Percentiles rank a stretch among this genome's conserved stretches.
These are phyloP conservation scores for Leccinum subtestaceum DNA, from an alignment of 768 basidiomycete genomes.

Conservation along the genomic window DNA sequence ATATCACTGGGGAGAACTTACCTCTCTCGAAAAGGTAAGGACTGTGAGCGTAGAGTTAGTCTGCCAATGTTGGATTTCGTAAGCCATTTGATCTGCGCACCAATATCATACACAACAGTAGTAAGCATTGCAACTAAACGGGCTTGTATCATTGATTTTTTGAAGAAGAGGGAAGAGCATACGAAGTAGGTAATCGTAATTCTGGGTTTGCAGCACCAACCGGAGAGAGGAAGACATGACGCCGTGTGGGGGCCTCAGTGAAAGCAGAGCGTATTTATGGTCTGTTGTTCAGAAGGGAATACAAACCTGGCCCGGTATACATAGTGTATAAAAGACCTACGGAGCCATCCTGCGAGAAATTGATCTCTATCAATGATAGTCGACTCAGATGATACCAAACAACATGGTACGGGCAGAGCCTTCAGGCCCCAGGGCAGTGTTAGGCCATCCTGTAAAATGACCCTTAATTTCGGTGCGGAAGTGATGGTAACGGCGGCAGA, in stretches of 20 bases:
- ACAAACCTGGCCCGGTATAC: not conserved
- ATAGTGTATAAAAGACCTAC: not conserved
- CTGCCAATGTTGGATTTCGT: not conserved
- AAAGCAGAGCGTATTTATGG: not conserved
- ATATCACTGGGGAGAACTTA: not conserved
- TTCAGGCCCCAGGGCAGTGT: not conserved
- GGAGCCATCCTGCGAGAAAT: not conserved
- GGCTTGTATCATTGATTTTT: not conserved
- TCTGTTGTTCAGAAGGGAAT: not conserved
- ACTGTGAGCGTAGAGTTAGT: not conserved
- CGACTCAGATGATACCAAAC: not conserved
- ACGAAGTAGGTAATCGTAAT: not conserved
- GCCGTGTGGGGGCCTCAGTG: not conserved
- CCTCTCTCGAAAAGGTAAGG: not conserved
- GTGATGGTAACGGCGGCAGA: no score
- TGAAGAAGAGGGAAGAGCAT: not conserved
- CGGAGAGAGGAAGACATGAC: not conserved
- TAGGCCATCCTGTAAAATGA: not conserved
- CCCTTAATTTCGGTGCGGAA: no score
- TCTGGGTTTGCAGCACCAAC: not conserved
- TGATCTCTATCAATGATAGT: not conserved
- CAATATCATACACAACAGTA: not conserved
- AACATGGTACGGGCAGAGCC: not conserved
- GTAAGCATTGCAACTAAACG: not conserved
- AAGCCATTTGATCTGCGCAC: not conserved